Conservation (phyloP, 495 filamentous ascomycete genomes). For the Talaromyces ruber region DNA sequence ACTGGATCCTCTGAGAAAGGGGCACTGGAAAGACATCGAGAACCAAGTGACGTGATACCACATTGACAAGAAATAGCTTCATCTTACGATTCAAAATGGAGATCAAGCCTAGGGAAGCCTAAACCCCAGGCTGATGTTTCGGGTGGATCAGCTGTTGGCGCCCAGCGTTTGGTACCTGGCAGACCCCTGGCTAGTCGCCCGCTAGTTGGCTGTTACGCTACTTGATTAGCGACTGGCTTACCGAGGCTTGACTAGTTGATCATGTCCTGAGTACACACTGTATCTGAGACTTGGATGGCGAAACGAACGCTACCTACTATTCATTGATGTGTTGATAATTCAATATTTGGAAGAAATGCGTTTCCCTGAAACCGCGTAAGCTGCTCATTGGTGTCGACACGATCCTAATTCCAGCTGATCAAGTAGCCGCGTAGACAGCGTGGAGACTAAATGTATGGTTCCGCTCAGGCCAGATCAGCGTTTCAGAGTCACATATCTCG, state of each 20-base stretch:
- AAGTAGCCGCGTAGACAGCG: background rate
- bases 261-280: background rate
- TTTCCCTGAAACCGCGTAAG: background rate
- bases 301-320: background rate
- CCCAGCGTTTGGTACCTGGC: background rate
- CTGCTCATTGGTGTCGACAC: background rate
- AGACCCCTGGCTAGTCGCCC: background rate
- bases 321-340: background rate
- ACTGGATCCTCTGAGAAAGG: slow-evolving; percentile 61
- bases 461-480: background rate
- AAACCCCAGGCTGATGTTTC: background rate
- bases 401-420: background rate
- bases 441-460: background rate
- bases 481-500: background rate
- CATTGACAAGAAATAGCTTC: background rate
- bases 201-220: background rate
- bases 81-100: background rate
- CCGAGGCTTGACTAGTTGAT: background rate
- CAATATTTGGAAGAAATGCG: background rate
- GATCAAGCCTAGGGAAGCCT: background rate
- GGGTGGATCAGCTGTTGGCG: background rate
- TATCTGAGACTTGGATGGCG: background rate
- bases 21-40: slow-evolving; percentile 60
- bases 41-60: slow-evolving; percentile 3
- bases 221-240: background rate